Evolutionary conservation across 1,284 basidiomycete genomes (phyloP).

Genomic region (Apiotrichum sp.): DNA sequence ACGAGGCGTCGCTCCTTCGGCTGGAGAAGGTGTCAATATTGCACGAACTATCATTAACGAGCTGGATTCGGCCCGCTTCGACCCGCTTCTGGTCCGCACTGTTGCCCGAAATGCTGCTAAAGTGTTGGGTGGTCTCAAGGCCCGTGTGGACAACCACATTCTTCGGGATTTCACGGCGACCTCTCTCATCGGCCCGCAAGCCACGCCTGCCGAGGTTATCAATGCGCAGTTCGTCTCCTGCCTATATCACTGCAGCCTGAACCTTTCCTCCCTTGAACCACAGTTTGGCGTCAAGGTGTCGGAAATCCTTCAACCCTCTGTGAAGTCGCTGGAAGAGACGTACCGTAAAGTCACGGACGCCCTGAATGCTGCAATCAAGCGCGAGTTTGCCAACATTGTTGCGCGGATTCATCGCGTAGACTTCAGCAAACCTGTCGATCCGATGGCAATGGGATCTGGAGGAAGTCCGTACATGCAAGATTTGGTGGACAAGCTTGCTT

Average conservation of each 20-base stretch:
- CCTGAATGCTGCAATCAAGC: conserved; percentile 64
- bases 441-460: conserved; percentile 56
- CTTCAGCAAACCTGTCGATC: conserved; percentile 63
- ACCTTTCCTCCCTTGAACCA: conserved; percentile 61
- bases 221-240: conserved; percentile 73
- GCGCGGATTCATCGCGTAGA: conserved; percentile 75
- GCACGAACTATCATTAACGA: conserved; percentile 77
- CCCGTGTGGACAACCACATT: conserved; percentile 61
- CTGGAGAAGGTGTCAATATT: conserved; percentile 67
- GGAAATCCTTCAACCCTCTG: conserved; percentile 56
- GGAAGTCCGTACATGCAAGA: conserved; percentile 84
- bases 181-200: conserved; percentile 65
- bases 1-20: conserved; percentile 61
- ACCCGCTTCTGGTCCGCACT: conserved; percentile 72
- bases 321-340: conserved; percentile 56
- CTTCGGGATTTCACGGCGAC: conserved; percentile 69
- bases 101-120: conserved; percentile 67
- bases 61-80: conserved; percentile 85
- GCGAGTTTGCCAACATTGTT: conserved; percentile 70
- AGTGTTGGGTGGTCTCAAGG: conserved; percentile 61
- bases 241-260: conserved; percentile 67
- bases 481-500: conserved; percentile 72
- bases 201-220: conserved; percentile 66
- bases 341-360: conserved; percentile 65
- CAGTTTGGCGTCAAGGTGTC: conserved; percentile 65